Conservation (phyloP, 345 rosid species). For the Cardiospermum halicacabum region DNA sequence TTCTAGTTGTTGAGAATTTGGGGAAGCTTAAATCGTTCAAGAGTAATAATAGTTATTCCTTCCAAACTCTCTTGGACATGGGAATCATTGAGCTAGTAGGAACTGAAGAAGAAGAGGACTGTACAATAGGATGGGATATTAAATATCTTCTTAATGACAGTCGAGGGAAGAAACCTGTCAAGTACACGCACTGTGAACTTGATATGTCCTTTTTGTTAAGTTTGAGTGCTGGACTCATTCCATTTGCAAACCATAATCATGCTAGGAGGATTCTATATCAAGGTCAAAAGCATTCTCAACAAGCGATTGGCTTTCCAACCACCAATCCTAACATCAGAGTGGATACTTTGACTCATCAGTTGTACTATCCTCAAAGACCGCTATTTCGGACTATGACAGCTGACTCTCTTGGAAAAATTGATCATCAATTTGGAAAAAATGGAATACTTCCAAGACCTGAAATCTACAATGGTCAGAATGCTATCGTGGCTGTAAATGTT, state of each 20-base stretch:
- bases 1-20: constrained; percentile 68
- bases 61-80: constrained; percentile 54
- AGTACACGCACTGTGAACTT: constrained; percentile 72
- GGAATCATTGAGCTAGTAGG: constrained; percentile 80
- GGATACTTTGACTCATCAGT: constrained; percentile 71
- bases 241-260: constrained; percentile 87
- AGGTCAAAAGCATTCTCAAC: constrained; percentile 85
- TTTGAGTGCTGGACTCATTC: constrained; percentile 79
- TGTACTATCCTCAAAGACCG: constrained; percentile 85
- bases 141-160: constrained; percentile 42
- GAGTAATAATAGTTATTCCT: constrained; percentile 36
- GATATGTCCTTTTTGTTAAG: constrained; percentile 83
- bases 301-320: constrained; percentile 85
- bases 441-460: constrained; percentile 46
- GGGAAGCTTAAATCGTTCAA: constrained; percentile 42
- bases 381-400: constrained; percentile 73
- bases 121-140: constrained; percentile 63
- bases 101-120: constrained; percentile 91
- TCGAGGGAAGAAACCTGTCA: constrained; percentile 28
- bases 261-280: constrained; percentile 89
- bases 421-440: constrained; percentile 27
- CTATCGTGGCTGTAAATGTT: constrained; percentile 90
- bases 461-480: constrained; percentile 81
- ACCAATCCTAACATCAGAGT: constrained; percentile 80
- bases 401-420: constrained; percentile 61